A percentile compares a stretch with the other conserved stretches of the same genome.
phyloP scores from a whole-genome alignment of 805 yeast species.

The Cyberlindnera euphorbiiphila region DNA sequence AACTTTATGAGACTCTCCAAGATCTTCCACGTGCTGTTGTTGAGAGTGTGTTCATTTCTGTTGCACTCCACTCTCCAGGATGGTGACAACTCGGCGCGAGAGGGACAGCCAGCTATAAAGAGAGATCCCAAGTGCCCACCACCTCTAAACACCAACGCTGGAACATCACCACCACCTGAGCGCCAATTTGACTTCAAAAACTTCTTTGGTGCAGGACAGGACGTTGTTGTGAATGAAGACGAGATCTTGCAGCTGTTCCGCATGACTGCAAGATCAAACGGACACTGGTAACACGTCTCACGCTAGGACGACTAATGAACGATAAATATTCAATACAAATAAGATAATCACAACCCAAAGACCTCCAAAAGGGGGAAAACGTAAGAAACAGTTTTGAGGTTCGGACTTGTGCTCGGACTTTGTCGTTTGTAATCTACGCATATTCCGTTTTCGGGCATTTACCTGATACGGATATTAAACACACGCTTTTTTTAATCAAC shows the following conservation, averaged over 20 bases:
- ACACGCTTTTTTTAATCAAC: no score
- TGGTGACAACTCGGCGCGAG: slow-evolving; percentile 3
- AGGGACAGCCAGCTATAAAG: background rate
- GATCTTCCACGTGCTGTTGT: slow-evolving; percentile 15
- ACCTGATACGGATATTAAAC: no score
- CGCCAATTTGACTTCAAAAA: slow-evolving; percentile 12
- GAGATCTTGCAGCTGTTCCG: slow-evolving; percentile 14
- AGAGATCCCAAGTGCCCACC: background rate
- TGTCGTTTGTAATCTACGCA: no score
- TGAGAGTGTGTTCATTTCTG: slow-evolving; percentile 15
- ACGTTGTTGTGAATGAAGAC: slow-evolving; percentile 10
- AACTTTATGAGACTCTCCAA: slow-evolving; percentile 18
- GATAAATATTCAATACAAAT: no score
- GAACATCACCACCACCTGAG: slow-evolving; percentile 1
- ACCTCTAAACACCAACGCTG: background rate
- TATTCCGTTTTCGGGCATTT: no score
- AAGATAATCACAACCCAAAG: no score
- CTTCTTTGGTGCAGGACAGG: slow-evolving; percentile 11
- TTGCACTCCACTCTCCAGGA: slow-evolving; percentile 7
- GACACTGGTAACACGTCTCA: background rate
- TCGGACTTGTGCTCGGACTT: no score
- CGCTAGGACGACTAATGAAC: no score
- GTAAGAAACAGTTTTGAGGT: no score
- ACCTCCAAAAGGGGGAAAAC: no score
- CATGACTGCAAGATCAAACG: slow-evolving; percentile 13